phyloP scores from a whole-genome alignment of 1,284 basidiomycete genomes.

The Heimioporus retisporus region DNA sequence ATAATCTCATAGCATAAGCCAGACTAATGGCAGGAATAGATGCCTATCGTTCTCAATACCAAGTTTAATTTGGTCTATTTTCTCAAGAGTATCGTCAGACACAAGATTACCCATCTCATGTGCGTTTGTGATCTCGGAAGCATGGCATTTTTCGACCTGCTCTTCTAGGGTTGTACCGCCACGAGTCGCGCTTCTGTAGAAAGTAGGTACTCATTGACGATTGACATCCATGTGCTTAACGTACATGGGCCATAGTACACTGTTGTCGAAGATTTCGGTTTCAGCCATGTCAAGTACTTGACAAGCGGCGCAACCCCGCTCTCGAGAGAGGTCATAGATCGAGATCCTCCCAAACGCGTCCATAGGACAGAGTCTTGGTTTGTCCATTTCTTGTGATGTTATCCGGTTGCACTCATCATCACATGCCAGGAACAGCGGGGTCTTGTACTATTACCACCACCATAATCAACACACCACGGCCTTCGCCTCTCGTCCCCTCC shows the following conservation, averaged over 20 bases:
- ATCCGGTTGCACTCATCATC: background rate
- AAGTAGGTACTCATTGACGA: constrained; percentile 51
- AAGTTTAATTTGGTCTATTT: constrained; percentile 66
- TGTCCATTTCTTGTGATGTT: constrained; percentile 16
- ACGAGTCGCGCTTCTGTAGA: constrained; percentile 65
- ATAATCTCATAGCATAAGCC: background rate
- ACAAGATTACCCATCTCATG: constrained; percentile 64
- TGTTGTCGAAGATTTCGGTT: constrained; percentile 62
- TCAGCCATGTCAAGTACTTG: constrained; percentile 59
- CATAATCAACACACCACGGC: too few species aligned
- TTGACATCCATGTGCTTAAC: constrained; percentile 18
- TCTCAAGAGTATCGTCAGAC: constrained; percentile 62
- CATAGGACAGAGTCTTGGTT: constrained; percentile 65
- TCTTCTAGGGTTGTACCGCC: constrained; percentile 61
- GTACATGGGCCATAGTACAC: constrained; percentile 53
- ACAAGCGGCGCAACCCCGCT: constrained; percentile 73
- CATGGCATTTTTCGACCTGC: constrained; percentile 28
- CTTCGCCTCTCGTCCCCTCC: too few species aligned
- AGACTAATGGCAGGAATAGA: constrained; percentile 37
- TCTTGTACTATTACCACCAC: constrained; percentile 51
- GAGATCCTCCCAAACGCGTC: constrained; percentile 55
- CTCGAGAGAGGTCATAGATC: constrained; percentile 58
- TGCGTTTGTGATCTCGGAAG: constrained; percentile 39
- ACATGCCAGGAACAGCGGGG: constrained; percentile 52
- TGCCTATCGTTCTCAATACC: constrained; percentile 58